phyloP scores from a whole-genome alignment of 192 early-diverging fungal species.

The Coemansia sp. region DNA sequence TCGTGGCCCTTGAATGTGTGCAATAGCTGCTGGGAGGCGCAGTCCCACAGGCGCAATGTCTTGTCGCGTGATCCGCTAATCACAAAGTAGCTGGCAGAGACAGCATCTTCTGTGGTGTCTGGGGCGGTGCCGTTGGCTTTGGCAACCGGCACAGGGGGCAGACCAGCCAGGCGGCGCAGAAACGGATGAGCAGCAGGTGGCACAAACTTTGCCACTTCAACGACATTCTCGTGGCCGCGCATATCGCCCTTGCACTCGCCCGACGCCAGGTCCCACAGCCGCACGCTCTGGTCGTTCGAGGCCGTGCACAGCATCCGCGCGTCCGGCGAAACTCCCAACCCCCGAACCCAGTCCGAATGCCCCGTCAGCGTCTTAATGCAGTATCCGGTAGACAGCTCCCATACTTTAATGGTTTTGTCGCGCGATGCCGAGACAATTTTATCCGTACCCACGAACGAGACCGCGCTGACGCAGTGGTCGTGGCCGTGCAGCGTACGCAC shows the following conservation, averaged over 20 bases:
- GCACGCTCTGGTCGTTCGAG: constrained; percentile 88
- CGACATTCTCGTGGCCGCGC: constrained; percentile 92
- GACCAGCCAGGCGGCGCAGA: constrained; percentile 69
- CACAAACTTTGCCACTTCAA: constrained; percentile 86
- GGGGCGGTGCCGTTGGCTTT: not conserved
- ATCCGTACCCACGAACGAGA: constrained; percentile 77
- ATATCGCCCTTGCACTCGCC: constrained; percentile 78
- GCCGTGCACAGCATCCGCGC: constrained; percentile 69
- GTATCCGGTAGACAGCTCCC: constrained; percentile 79
- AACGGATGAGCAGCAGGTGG: constrained; percentile 64
- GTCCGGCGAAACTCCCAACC: constrained; percentile 66
- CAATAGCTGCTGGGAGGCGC: constrained; percentile 62
- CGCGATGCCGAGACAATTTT: constrained; percentile 84
- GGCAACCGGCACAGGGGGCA: constrained; percentile 13
- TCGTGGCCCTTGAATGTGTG: constrained; percentile 84
- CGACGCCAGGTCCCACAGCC: constrained; percentile 71
- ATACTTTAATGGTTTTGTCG: constrained; percentile 87
- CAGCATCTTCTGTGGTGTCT: constrained; percentile 5
- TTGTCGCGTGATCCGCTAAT: constrained; percentile 90
- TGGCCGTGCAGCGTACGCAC: constrained; percentile 73
- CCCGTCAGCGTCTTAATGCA: constrained; percentile 77
- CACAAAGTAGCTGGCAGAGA: constrained; percentile 66
- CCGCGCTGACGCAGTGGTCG: constrained; percentile 87
- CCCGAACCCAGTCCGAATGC: constrained; percentile 88
- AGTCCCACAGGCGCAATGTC: constrained; percentile 85